phyloP scores from a whole-genome alignment of 192 early-diverging fungal genomes.

The Entomortierella chlamydospora region DNA sequence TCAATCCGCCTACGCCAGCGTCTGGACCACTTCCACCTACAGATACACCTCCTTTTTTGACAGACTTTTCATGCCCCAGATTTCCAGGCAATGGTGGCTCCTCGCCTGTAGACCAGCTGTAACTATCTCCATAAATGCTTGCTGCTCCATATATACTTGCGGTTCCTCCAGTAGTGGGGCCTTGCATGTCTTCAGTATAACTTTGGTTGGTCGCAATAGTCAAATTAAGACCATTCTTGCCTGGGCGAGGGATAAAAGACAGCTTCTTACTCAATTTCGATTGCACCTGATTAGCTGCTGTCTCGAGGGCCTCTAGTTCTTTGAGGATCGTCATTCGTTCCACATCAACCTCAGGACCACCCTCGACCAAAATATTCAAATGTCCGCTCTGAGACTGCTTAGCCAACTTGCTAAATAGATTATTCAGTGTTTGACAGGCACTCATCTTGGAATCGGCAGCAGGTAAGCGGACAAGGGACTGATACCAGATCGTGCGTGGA shows the following conservation, averaged over 20 bases:
- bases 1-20: slow-evolving; percentile 31
- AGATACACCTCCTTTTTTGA: slow-evolving; percentile 36
- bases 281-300: slow-evolving; percentile 27
- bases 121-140: slow-evolving; percentile 16
- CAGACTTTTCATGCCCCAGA: slow-evolving; percentile 6
- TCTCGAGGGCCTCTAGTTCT: slow-evolving; percentile 26
- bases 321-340: slow-evolving; percentile 25
- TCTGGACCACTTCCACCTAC: slow-evolving; percentile 26
- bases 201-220: slow-evolving; percentile 38
- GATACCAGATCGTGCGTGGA: slow-evolving; percentile 53
- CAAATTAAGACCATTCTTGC: slow-evolving; percentile 33
- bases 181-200: slow-evolving; percentile 34
- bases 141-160: slow-evolving; percentile 21
- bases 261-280: slow-evolving; percentile 47
- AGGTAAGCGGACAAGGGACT: slow-evolving; percentile 47
- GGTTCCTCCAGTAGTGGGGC: slow-evolving; percentile 30
- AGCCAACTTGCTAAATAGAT: slow-evolving; percentile 32
- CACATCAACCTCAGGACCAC: slow-evolving; percentile 27
- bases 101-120: slow-evolving; percentile 12
- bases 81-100: slow-evolving; percentile 30
- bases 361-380: slow-evolving; percentile 41
- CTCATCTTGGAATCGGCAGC: slow-evolving; percentile 52
- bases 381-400: slow-evolving; percentile 17
- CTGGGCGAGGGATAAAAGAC: slow-evolving; percentile 47
- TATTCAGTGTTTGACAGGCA: slow-evolving; percentile 44